phyloP scores from a whole-genome alignment of 2,329 filamentous ascomycete genomes.

The Colletotrichum filicis region DNA sequence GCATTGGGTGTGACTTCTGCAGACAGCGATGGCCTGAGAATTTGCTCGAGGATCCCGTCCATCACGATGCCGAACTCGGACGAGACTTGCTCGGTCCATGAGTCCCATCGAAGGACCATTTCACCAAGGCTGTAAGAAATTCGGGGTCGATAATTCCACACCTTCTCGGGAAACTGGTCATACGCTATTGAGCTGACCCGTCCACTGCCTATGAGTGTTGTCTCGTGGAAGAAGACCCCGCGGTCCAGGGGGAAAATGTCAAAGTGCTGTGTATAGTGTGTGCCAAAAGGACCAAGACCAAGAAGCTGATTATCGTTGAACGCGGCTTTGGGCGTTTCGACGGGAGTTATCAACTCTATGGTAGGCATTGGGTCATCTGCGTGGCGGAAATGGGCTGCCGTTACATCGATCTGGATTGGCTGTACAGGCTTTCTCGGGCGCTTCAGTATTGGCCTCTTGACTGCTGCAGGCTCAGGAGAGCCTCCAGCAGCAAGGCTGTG shows the following conservation, averaged over 20 bases:
- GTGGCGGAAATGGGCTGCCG: slow-evolving; percentile 63
- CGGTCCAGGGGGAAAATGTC: slow-evolving; percentile 68
- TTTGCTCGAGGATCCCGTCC: slow-evolving; percentile 65
- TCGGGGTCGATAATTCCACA: slow-evolving; percentile 45
- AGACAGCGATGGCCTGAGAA: slow-evolving; percentile 29
- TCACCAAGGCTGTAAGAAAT: slow-evolving; percentile 59
- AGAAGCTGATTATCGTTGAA: slow-evolving; percentile 14
- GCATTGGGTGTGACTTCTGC: slow-evolving; percentile 28
- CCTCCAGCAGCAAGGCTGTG: background rate
- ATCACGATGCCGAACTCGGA: slow-evolving; percentile 72
- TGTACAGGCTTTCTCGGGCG: slow-evolving; percentile 56
- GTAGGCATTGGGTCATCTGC: slow-evolving; percentile 62
- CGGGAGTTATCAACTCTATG: slow-evolving; percentile 23
- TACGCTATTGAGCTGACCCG: slow-evolving; percentile 53
- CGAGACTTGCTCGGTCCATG: slow-evolving; percentile 67
- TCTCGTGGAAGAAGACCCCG: slow-evolving; percentile 69
- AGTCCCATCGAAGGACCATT: slow-evolving; percentile 63
- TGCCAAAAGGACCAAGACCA: slow-evolving; percentile 70
- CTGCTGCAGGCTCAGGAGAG: slow-evolving; percentile 7
- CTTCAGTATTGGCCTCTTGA: background rate
- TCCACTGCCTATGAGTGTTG: slow-evolving; percentile 68
- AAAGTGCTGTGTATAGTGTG: slow-evolving; percentile 71
- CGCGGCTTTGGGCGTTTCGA: slow-evolving; percentile 20
- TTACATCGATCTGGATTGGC: slow-evolving; percentile 59
- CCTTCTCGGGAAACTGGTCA: slow-evolving; percentile 40